Percentiles rank a stretch among this genome's conserved stretches.
Evolutionary conservation across 225 moss, liverwort and hornwort species (phyloP).

Genomic region (Pleurozium schreberi): DNA sequence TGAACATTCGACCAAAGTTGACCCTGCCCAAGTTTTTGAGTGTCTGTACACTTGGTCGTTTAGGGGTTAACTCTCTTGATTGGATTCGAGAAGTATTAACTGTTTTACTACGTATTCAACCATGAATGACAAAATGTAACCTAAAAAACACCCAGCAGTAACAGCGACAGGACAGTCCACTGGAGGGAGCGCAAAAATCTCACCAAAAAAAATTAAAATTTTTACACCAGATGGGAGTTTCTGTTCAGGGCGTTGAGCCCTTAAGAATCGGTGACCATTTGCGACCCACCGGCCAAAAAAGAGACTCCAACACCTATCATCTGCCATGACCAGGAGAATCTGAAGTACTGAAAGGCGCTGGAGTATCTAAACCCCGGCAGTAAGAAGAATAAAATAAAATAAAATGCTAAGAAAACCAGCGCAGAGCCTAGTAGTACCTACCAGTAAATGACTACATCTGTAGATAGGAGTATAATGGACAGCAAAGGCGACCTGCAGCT

Average conservation of each 20-base stretch:
- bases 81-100: too few species aligned
- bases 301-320: constrained; percentile 13
- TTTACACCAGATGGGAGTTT: constrained; percentile 23
- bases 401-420: background rate
- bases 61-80: too few species aligned
- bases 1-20: too few species aligned
- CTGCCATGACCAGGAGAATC: constrained; percentile 5
- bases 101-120: too few species aligned
- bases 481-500: background rate
- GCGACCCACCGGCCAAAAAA: constrained; percentile 26
- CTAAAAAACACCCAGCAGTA: background rate
- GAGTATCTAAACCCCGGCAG: constrained; percentile 1
- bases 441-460: background rate
- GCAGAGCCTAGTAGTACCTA: background rate
- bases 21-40: too few species aligned
- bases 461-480: background rate
- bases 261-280: constrained; percentile 9
- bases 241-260: constrained; percentile 12
- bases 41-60: too few species aligned
- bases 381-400: background rate
- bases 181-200: constrained; percentile 2
- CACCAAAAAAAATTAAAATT: constrained; percentile 1
- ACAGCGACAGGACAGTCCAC: background rate
- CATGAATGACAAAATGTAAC: background rate
- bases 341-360: background rate